A percentile compares a stretch with the other conserved stretches of the same genome.
Conservation (phyloP, 2,329 filamentous ascomycete genomes). For the Graphium sp. region DNA sequence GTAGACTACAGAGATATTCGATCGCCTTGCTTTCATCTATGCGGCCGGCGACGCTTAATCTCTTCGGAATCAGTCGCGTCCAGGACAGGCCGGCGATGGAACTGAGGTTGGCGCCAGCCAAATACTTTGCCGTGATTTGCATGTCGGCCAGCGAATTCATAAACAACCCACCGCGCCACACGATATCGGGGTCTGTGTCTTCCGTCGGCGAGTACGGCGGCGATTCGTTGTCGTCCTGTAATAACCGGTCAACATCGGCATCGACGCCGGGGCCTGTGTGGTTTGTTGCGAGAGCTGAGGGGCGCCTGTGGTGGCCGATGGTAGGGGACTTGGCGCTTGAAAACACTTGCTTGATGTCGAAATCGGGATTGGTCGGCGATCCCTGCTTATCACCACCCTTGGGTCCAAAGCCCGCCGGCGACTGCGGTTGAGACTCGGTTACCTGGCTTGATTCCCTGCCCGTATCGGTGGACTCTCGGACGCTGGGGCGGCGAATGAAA, state of each 20-base stretch:
- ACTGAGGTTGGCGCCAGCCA: conserved; percentile 64
- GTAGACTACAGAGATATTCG: conserved; percentile 77
- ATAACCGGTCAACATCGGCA: conserved; percentile 74
- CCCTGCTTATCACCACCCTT: conserved; percentile 21
- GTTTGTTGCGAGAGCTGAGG: conserved; percentile 21
- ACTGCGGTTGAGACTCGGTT: too few relatives aligned
- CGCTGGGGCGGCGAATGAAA: background rate
- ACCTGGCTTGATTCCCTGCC: conserved; percentile 14
- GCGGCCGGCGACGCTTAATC: conserved; percentile 57
- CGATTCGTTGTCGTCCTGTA: conserved; percentile 66
- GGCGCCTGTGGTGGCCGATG: conserved; percentile 24
- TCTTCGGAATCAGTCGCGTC: conserved; percentile 56
- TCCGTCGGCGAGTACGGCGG: conserved; percentile 74
- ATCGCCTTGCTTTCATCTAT: conserved; percentile 72
- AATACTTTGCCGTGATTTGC: conserved; percentile 59
- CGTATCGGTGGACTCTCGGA: background rate
- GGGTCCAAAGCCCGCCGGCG: conserved; percentile 10
- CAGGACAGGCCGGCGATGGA: conserved; percentile 41
- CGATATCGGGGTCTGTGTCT: conserved; percentile 49
- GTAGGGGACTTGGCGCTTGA: conserved; percentile 65
- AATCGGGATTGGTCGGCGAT: conserved; percentile 41
- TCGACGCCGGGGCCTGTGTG: conserved; percentile 48
- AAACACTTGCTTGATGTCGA: conserved; percentile 78
- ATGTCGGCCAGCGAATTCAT: conserved; percentile 71
- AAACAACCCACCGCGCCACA: conserved; percentile 61